Conservation (phyloP, 805 yeast genomes). For the Candida montana region DNA sequence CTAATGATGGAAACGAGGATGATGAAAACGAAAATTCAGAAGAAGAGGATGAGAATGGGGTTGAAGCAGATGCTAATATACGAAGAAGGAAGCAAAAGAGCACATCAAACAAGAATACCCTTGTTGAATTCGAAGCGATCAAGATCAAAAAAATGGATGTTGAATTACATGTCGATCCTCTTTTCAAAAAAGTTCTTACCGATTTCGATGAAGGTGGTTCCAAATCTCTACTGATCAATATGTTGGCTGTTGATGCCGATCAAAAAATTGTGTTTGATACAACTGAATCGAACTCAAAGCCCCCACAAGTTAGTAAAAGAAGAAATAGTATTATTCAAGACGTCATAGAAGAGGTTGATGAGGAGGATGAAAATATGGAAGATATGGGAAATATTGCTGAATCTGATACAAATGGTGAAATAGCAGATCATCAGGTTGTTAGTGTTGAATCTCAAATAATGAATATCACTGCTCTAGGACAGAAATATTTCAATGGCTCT, state of each 20-base stretch:
- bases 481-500: slow-evolving; percentile 9
- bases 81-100: slow-evolving; percentile 17
- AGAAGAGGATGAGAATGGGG: slow-evolving; percentile 19
- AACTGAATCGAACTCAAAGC: slow-evolving; percentile 21
- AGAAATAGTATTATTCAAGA: slow-evolving; percentile 6
- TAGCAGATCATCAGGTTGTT: no score
- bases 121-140: slow-evolving; percentile 46
- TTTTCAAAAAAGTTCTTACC: slow-evolving; percentile 67
- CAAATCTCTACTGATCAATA: slow-evolving; percentile 59
- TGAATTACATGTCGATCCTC: slow-evolving; percentile 64
- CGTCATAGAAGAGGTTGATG: slow-evolving; percentile 9
- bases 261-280: slow-evolving; percentile 66
- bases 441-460: neutral
- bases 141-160: slow-evolving; percentile 53
- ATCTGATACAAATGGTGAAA: no score
- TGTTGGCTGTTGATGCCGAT: slow-evolving; percentile 46
- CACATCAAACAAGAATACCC: slow-evolving; percentile 36
- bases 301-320: slow-evolving; percentile 8
- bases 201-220: slow-evolving; percentile 85
- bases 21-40: slow-evolving; percentile 19
- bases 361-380: slow-evolving; percentile 10
- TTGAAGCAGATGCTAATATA: slow-evolving; percentile 5
- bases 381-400: slow-evolving; percentile 6
- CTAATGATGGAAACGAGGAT: slow-evolving; percentile 19
- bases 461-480: slow-evolving; percentile 11